Evolutionary conservation across 768 basidiomycete genomes (phyloP).

Genomic region (Neoboletus subvelutipes): DNA sequence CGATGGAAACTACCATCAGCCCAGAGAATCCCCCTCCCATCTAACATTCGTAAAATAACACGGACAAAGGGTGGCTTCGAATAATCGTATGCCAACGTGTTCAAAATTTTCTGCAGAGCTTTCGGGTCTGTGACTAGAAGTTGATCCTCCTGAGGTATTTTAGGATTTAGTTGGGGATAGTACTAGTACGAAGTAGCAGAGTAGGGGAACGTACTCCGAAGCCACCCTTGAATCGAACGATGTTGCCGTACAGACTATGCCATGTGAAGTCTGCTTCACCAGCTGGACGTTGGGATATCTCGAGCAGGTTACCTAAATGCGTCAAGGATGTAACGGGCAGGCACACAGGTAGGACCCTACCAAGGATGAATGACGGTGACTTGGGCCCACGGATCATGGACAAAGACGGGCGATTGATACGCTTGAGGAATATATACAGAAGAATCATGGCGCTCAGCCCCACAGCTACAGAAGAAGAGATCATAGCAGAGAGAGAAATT

Average conservation of each 20-base stretch:
- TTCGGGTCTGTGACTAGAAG: no score
- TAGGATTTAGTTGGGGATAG: slow-evolving; percentile 9
- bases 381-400: slow-evolving; percentile 15
- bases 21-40: slow-evolving; percentile 38
- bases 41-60: slow-evolving; percentile 3
- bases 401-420: slow-evolving; percentile 4
- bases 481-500: slow-evolving; percentile 2
- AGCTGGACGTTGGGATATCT: slow-evolving; percentile 3
- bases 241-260: slow-evolving; percentile 29
- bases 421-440: neutral
- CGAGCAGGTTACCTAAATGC: no score
- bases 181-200: no score
- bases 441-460: slow-evolving; percentile 1
- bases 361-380: slow-evolving; percentile 16
- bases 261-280: slow-evolving; percentile 32
- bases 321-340: neutral
- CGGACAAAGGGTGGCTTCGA: slow-evolving; percentile 32
- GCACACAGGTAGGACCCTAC: neutral
- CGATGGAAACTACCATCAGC: slow-evolving; percentile 34
- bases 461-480: neutral
- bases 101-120: slow-evolving; percentile 29
- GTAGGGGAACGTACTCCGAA: slow-evolving; percentile 18
- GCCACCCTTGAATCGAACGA: slow-evolving; percentile 24
- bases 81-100: slow-evolving; percentile 44
- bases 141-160: slow-evolving; percentile 37